Percentiles rank a stretch among this genome's conserved stretches.
Evolutionary conservation across 2,329 filamentous ascomycete species (phyloP).

Genomic region (Fusarium nodosum): DNA sequence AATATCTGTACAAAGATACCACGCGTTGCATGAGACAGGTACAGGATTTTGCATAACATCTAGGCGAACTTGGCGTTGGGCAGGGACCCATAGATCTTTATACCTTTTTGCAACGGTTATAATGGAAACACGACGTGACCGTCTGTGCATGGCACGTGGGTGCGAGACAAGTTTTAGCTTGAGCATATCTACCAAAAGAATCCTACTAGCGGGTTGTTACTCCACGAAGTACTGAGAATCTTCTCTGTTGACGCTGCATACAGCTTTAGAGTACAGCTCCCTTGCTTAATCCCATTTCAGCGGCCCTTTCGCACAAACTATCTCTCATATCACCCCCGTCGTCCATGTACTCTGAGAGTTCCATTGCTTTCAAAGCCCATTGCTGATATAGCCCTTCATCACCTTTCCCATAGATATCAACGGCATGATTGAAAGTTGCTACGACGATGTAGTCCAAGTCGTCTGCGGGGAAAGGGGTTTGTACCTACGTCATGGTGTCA

Average conservation of each 20-base stretch:
- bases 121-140: slow-evolving; percentile 34
- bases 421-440: slow-evolving; percentile 76
- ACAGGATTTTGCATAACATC: slow-evolving; percentile 38
- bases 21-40: slow-evolving; percentile 37
- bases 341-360: slow-evolving; percentile 69
- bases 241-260: not conserved
- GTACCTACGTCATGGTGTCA: slow-evolving; percentile 50
- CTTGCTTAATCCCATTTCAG: slow-evolving; percentile 53
- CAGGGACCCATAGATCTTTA: slow-evolving; percentile 35
- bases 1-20: slow-evolving; percentile 35
- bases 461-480: slow-evolving; percentile 69
- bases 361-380: slow-evolving; percentile 75
- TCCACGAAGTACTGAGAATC: not conserved
- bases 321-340: slow-evolving; percentile 65
- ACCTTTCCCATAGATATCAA: slow-evolving; percentile 72
- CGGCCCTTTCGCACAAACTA: slow-evolving; percentile 61
- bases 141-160: slow-evolving; percentile 20
- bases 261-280: not conserved
- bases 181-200: not conserved
- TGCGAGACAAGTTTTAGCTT: slow-evolving; percentile 22
- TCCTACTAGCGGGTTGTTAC: not conserved
- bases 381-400: slow-evolving; percentile 67
- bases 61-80: slow-evolving; percentile 40
- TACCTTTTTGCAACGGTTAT: slow-evolving; percentile 23
- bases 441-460: slow-evolving; percentile 84